Evolutionary conservation across 768 basidiomycete species (phyloP).

Genomic region (Sarcodon aspratus): DNA sequence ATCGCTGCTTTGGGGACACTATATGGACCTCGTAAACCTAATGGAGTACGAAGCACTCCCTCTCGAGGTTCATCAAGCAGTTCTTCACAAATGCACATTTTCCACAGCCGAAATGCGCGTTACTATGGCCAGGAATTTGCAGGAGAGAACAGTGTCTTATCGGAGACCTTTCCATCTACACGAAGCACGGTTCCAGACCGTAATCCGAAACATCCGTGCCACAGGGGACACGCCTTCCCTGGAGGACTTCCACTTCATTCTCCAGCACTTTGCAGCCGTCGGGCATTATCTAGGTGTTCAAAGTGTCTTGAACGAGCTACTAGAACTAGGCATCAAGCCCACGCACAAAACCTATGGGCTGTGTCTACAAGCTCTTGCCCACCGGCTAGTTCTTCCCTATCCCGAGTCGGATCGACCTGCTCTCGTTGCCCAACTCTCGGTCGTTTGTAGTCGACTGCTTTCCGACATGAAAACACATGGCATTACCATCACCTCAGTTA

Average conservation of each 20-base stretch:
- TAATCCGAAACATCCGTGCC: slow-evolving; percentile 62
- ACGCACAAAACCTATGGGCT: slow-evolving; percentile 46
- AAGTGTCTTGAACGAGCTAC: slow-evolving; percentile 52
- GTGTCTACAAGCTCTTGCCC: slow-evolving; percentile 59
- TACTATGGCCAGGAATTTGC: slow-evolving; percentile 29
- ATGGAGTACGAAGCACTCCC: slow-evolving; percentile 41
- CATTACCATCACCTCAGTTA: slow-evolving; percentile 43
- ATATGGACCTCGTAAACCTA: slow-evolving; percentile 42
- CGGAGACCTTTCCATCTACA: slow-evolving; percentile 33
- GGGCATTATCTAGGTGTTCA: slow-evolving; percentile 57
- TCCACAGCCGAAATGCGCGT: slow-evolving; percentile 32
- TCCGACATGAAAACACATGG: slow-evolving; percentile 40
- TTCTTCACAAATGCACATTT: slow-evolving; percentile 56
- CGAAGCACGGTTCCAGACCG: slow-evolving; percentile 53
- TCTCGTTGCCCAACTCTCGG: slow-evolving; percentile 31
- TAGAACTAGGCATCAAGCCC: slow-evolving; percentile 30
- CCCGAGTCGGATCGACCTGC: slow-evolving; percentile 21
- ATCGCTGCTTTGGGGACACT: slow-evolving; percentile 52
- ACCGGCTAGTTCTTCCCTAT: slow-evolving; percentile 53
- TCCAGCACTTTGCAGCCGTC: slow-evolving; percentile 65
- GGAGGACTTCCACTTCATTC: slow-evolving; percentile 66
- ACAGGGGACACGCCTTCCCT: slow-evolving; percentile 31
- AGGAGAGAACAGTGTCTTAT: slow-evolving; percentile 22
- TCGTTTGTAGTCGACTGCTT: slow-evolving; percentile 39
- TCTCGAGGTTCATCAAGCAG: slow-evolving; percentile 53